Evolutionary conservation across 768 basidiomycete species (phyloP).

Genomic region (Boletus huronensis): DNA sequence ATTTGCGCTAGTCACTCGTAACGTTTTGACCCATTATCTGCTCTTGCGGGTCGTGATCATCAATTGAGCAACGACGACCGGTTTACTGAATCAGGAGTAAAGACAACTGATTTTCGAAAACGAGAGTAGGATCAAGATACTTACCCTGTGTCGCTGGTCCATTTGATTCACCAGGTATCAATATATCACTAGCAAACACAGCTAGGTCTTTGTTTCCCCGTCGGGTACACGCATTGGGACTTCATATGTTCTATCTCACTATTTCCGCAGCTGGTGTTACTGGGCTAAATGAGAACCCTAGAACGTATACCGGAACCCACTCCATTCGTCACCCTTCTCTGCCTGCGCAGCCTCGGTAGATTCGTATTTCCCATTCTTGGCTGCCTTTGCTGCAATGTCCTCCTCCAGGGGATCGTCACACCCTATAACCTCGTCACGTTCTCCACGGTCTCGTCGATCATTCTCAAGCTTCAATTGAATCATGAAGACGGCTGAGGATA

Average conservation of each 20-base stretch:
- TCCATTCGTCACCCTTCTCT: slow-evolving; percentile 69
- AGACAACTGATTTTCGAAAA: not conserved
- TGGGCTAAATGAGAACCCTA: slow-evolving; percentile 18
- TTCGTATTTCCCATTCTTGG: slow-evolving; percentile 51
- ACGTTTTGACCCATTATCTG: not conserved
- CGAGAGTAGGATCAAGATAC: not conserved
- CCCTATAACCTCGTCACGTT: slow-evolving; percentile 63
- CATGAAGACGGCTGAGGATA: slow-evolving; percentile 48
- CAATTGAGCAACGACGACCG: not conserved
- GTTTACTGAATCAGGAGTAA: not conserved
- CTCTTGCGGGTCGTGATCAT: slow-evolving; percentile 9
- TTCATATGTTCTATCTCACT: not conserved
- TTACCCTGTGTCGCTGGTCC: not conserved
- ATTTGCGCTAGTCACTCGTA: slow-evolving; percentile 37
- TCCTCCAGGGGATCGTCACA: slow-evolving; percentile 44
- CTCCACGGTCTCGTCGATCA: slow-evolving; percentile 56
- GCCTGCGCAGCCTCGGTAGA: slow-evolving; percentile 54
- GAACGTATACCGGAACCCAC: slow-evolving; percentile 67
- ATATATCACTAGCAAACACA: no score
- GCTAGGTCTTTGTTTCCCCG: not conserved
- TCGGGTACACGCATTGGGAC: not conserved
- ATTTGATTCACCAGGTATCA: not conserved
- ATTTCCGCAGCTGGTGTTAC: not conserved
- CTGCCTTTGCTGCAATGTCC: slow-evolving; percentile 15
- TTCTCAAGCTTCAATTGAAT: slow-evolving; percentile 57